phyloP scores from a whole-genome alignment of 116 monocot genomes.

The Thalassia testudinum region DNA sequence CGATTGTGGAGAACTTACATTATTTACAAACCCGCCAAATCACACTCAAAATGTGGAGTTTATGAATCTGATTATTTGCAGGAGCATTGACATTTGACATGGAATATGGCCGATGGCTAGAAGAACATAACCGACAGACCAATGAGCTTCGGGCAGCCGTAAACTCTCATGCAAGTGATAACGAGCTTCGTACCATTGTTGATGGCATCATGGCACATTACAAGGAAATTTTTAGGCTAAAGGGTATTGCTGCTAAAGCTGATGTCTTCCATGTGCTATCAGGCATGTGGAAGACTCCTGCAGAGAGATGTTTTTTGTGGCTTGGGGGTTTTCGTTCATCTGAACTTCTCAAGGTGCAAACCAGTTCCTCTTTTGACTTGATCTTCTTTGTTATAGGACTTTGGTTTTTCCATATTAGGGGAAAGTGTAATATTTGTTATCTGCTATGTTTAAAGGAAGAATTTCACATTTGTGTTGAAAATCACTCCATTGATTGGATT shows the following conservation, averaged over 20 bases:
- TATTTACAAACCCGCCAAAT: too few species aligned
- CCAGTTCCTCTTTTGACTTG: too few species aligned
- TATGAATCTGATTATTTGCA: slow-evolving; percentile 15
- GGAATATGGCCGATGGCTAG: slow-evolving; percentile 90
- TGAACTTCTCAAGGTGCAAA: slow-evolving; percentile 77
- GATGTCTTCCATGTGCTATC: slow-evolving; percentile 94
- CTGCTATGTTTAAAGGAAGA: too few species aligned
- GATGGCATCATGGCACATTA: slow-evolving; percentile 77
- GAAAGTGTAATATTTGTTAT: too few species aligned
- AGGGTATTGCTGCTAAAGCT: slow-evolving; percentile 69
- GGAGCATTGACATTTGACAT: slow-evolving; percentile 82
- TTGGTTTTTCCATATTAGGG: too few species aligned
- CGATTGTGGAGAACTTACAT: too few species aligned
- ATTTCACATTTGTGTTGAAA: too few species aligned
- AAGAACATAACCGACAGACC: slow-evolving; percentile 71
- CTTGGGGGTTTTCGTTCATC: slow-evolving; percentile 91
- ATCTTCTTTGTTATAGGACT: too few species aligned
- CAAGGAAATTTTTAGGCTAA: slow-evolving; percentile 75
- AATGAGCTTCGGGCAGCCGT: slow-evolving; percentile 76
- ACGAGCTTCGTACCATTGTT: slow-evolving; percentile 57
- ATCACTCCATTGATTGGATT: too few species aligned
- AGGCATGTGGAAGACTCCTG: slow-evolving; percentile 99
- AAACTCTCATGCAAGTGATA: slow-evolving; percentile 74
- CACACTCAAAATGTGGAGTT: too few species aligned
- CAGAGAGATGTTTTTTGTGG: slow-evolving; percentile 96